Evolutionary conservation across 78 protist species (phyloP).

Genomic region (Parvularia atlantis): DNA sequence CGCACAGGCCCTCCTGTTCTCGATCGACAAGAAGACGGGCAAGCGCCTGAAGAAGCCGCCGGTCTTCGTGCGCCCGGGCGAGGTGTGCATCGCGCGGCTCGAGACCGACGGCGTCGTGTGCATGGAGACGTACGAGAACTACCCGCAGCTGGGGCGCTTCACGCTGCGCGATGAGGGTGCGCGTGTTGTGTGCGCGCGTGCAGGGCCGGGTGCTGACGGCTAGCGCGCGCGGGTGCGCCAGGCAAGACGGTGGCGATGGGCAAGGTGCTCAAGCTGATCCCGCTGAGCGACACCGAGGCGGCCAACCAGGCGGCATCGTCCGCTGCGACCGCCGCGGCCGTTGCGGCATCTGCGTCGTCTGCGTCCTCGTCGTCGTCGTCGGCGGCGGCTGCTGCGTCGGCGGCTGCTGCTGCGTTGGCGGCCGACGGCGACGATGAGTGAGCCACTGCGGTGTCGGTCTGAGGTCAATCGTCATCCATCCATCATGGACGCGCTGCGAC

Average conservation of each 20-base stretch:
- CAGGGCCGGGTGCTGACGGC: no score
- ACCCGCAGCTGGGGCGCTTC: conserved; percentile 86
- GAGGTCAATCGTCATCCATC: no score
- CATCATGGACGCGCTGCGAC: no score
- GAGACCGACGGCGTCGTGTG: conserved; percentile 43
- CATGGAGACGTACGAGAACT: conserved; percentile 58
- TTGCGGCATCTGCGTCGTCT: no score
- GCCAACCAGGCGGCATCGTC: no score
- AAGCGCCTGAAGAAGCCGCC: conserved; percentile 62
- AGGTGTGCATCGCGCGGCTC: conserved; percentile 55
- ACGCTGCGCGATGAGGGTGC: conserved; percentile 81
- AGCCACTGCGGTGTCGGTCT: no score
- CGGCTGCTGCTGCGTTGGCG: no score
- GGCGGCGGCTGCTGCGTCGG: no score
- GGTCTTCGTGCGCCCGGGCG: conserved; percentile 49
- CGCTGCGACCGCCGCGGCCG: no score
- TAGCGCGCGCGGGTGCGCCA: background rate
- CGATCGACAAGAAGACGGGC: conserved; percentile 74
- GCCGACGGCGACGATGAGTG: no score
- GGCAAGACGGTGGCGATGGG: conserved; percentile 23
- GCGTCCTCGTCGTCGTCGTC: no score
- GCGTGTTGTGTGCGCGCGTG: background rate
- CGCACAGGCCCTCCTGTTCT: conserved; percentile 29
- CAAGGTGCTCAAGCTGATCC: conserved; percentile 15
- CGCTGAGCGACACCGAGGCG: no score